These are phyloP conservation scores for Globisporangium spiculum DNA, from an alignment of 352 stramenopile species.

Conservation along the genomic window DNA sequence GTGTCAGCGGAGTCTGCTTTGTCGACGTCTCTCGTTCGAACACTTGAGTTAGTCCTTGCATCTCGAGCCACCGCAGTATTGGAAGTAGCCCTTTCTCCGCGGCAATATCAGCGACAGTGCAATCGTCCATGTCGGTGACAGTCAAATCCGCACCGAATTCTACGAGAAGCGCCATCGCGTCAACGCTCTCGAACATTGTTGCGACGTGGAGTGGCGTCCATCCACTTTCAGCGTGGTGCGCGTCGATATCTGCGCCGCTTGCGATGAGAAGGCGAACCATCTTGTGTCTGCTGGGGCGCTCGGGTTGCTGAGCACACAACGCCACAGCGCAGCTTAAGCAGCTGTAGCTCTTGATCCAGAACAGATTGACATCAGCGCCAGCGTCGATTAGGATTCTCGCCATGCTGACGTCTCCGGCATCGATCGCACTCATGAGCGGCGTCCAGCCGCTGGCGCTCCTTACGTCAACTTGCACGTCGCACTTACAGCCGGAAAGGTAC, in stretches of 20 bases:
- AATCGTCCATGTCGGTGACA: background rate
- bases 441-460: background rate
- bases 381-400: background rate
- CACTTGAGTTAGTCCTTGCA: background rate
- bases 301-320: background rate
- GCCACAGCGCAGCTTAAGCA: conserved; percentile 5
- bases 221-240: background rate
- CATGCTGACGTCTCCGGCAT: background rate
- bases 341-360: conserved; percentile 4
- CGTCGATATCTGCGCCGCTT: background rate
- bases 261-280: background rate
- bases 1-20: background rate
- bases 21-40: background rate
- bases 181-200: background rate
- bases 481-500: background rate
- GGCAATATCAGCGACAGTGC: background rate
- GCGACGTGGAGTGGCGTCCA: conserved; percentile 7
- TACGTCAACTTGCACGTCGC: background rate
- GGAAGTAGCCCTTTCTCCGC: background rate
- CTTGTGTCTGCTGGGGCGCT: background rate
- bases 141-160: background rate
- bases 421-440: conserved; percentile 11
- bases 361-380: background rate
- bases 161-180: background rate
- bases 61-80: conserved; percentile 3